These are phyloP conservation scores for Debaryomyces tyrocola DNA, from an alignment of 805 yeast genomes.

Conservation along the genomic window DNA sequence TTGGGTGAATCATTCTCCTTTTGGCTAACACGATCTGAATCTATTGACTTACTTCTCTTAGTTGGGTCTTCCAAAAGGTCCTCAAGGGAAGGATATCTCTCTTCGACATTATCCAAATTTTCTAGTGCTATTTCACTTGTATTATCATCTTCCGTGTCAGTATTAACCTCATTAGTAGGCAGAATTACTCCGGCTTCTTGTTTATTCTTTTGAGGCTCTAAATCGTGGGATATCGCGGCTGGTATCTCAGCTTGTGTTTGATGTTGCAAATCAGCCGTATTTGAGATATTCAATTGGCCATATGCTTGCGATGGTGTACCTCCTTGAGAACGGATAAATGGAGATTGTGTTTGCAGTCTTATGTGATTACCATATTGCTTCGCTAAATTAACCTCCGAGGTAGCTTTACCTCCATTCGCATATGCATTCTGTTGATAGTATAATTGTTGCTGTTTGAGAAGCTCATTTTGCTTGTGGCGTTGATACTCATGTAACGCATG, in stretches of 20 bases:
- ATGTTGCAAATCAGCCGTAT: not conserved
- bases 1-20: not conserved
- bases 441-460: slow-evolving; percentile 34
- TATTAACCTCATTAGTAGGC: not conserved
- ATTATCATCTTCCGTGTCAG: slow-evolving; percentile 12
- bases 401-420: slow-evolving; percentile 1
- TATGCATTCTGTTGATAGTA: slow-evolving; percentile 40
- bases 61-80: slow-evolving; percentile 15
- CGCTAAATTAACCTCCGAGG: slow-evolving; percentile 7
- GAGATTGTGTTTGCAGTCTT: slow-evolving; percentile 2
- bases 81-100: slow-evolving; percentile 53
- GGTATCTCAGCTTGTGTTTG: not conserved
- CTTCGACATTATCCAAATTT: slow-evolving; percentile 46
- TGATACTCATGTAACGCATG: slow-evolving; percentile 56
- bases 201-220: not conserved
- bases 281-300: not conserved
- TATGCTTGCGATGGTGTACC: slow-evolving; percentile 1
- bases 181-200: not conserved
- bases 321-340: slow-evolving; percentile 17
- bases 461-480: slow-evolving; percentile 32
- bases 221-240: not conserved
- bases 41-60: too few relatives aligned
- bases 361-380: not conserved
- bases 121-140: slow-evolving; percentile 35
- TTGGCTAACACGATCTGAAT: not conserved